Conservation (phyloP, 148 eudicot species). For the Beta vulgaris region DNA sequence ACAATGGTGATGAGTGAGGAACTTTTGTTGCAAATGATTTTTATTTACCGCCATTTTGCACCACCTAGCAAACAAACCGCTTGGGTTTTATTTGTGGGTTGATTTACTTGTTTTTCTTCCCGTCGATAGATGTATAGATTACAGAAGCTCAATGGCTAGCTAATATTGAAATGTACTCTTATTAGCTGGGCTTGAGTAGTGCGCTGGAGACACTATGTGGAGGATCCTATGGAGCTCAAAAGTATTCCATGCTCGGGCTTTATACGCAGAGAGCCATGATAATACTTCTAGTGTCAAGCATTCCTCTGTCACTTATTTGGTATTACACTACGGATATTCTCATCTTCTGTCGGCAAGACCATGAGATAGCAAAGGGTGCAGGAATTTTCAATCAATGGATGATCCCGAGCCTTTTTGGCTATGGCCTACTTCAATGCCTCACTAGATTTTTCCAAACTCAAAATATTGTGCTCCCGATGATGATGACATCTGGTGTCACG, state of each 20-base stretch:
- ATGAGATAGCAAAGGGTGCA: constrained; percentile 31
- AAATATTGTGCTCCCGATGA: constrained; percentile 32
- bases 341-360: constrained; percentile 27
- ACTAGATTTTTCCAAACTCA: constrained; percentile 37
- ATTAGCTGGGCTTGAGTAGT: constrained; percentile 30
- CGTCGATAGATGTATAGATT: not conserved
- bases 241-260: constrained; percentile 35
- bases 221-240: constrained; percentile 33
- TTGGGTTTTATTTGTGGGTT: not conserved
- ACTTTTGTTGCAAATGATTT: too few relatives aligned
- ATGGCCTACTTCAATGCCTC: constrained; percentile 39
- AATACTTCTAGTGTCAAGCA: constrained; percentile 19
- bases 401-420: constrained; percentile 37
- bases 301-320: constrained; percentile 30
- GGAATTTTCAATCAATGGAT: constrained; percentile 41
- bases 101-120: not conserved
- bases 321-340: constrained; percentile 24
- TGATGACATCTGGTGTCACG: constrained; percentile 26
- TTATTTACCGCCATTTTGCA: too few relatives aligned
- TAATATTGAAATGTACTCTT: not conserved
- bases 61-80: too few relatives aligned
- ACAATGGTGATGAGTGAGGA: too few relatives aligned
- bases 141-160: not conserved
- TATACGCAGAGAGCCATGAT: constrained; percentile 36
- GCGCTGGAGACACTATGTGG: constrained; percentile 46